phyloP scores from a whole-genome alignment of 2,329 filamentous ascomycete species.

The Xylaria sp. region DNA sequence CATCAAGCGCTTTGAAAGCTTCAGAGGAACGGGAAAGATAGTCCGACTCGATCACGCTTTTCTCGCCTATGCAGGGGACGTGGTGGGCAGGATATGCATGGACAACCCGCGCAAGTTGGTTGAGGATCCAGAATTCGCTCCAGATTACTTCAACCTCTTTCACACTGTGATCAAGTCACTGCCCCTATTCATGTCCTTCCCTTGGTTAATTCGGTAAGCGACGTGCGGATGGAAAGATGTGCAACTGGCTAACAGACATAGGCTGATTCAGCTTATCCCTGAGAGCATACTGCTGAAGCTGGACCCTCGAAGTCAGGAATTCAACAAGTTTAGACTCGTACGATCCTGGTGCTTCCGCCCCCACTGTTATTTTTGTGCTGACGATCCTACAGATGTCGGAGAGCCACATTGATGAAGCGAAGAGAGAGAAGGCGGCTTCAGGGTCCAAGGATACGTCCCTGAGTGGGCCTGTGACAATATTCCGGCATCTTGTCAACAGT shows the following conservation, averaged over 20 bases:
- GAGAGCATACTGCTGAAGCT: not conserved
- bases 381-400: conserved; percentile 1
- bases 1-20: not conserved
- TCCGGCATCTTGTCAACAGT: conserved; percentile 37
- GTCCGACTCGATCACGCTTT: conserved; percentile 18
- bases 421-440: conserved; percentile 5
- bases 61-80: conserved; percentile 9
- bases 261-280: conserved; percentile 4
- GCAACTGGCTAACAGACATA: not conserved
- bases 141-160: conserved; percentile 5
- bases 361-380: not conserved
- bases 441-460: conserved; percentile 1
- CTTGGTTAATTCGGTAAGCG: conserved; percentile 14
- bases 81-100: conserved; percentile 16
- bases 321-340: conserved; percentile 1
- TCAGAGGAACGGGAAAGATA: not conserved
- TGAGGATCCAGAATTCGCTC: conserved; percentile 1
- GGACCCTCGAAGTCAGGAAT: not conserved
- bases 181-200: conserved; percentile 8
- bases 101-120: conserved; percentile 5
- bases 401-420: conserved; percentile 7
- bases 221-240: not conserved
- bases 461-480: conserved; percentile 17
- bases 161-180: conserved; percentile 7
- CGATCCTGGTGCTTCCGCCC: not conserved